Conservation (phyloP, 139 green algal species). For the Yamagishiella unicocca region DNA sequence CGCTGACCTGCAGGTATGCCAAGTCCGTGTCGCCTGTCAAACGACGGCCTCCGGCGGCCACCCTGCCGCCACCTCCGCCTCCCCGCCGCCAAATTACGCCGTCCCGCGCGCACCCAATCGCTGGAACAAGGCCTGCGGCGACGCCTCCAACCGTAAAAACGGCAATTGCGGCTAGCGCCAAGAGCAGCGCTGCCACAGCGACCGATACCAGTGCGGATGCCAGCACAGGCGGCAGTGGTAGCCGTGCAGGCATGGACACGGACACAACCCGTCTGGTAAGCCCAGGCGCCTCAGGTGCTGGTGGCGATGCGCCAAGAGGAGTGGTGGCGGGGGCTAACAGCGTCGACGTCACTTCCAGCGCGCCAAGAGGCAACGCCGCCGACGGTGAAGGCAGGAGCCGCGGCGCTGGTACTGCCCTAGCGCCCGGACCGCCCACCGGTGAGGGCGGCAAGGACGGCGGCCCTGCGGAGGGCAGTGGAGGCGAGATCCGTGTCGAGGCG, state of each 20-base stretch:
- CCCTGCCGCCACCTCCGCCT: not conserved
- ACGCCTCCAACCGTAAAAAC: no score
- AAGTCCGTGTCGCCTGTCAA: conserved; percentile 23
- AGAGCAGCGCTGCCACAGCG: no score
- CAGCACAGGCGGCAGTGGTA: no score
- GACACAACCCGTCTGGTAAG: no score
- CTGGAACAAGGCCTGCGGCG: not conserved
- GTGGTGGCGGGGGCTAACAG: no score
- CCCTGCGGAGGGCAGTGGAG: not conserved
- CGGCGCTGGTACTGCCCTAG: not conserved
- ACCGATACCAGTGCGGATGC: no score
- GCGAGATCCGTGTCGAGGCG: not conserved
- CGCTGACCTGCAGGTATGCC: not conserved
- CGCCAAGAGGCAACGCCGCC: not conserved
- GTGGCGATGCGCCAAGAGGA: no score
- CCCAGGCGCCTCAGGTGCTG: no score
- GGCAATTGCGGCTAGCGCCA: no score
- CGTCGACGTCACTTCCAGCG: not conserved
- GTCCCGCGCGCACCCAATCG: no score
- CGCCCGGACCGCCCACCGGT: no score
- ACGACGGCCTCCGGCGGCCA: not conserved
- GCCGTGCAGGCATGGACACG: no score
- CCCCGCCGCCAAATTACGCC: not conserved
- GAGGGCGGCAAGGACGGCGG: not conserved
- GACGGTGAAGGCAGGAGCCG: not conserved